These are phyloP conservation scores for Discostella stelligera DNA, from an alignment of 352 stramenopile species.

Conservation along the genomic window DNA sequence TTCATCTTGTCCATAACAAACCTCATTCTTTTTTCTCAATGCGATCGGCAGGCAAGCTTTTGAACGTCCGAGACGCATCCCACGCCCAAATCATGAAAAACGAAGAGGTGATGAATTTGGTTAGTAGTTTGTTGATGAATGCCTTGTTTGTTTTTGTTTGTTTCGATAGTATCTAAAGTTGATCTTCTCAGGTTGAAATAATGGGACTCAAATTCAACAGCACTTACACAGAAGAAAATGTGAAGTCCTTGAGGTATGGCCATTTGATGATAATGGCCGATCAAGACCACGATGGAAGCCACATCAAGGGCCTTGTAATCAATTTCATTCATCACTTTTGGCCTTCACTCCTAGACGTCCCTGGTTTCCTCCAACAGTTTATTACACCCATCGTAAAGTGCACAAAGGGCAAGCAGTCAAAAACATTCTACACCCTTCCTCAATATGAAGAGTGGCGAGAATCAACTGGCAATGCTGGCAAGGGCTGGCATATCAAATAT, in stretches of 20 bases:
- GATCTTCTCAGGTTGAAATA: slow-evolving; percentile 84
- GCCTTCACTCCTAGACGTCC: slow-evolving; percentile 92
- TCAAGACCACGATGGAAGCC: slow-evolving; percentile 95
- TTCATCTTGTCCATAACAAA: neutral
- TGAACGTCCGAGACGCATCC: slow-evolving; percentile 99
- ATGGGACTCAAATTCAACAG: slow-evolving; percentile 96
- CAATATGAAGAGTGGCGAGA: slow-evolving; percentile 96
- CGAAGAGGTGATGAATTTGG: slow-evolving; percentile 89
- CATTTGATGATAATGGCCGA: slow-evolving; percentile 99
- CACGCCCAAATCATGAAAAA: slow-evolving; percentile 97
- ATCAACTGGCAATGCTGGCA: slow-evolving; percentile 78
- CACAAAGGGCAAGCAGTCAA: slow-evolving; percentile 84
- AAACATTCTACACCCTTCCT: slow-evolving; percentile 95
- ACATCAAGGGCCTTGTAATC: slow-evolving; percentile 99
- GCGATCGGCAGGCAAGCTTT: slow-evolving; percentile 79
- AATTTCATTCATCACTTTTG: slow-evolving; percentile 99
- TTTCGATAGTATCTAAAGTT: slow-evolving; percentile 26
- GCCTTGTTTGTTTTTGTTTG: neutral
- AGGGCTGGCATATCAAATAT: slow-evolving; percentile 97
- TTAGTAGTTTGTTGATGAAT: neutral
- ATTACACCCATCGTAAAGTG: slow-evolving; percentile 99
- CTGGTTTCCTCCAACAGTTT: slow-evolving; percentile 97
- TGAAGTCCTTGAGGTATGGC: slow-evolving; percentile 95
- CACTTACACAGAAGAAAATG: slow-evolving; percentile 88
- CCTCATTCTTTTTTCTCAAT: neutral